Evolutionary conservation across 768 basidiomycete genomes (phyloP).

Genomic region (Rhizopogon roseolus): DNA sequence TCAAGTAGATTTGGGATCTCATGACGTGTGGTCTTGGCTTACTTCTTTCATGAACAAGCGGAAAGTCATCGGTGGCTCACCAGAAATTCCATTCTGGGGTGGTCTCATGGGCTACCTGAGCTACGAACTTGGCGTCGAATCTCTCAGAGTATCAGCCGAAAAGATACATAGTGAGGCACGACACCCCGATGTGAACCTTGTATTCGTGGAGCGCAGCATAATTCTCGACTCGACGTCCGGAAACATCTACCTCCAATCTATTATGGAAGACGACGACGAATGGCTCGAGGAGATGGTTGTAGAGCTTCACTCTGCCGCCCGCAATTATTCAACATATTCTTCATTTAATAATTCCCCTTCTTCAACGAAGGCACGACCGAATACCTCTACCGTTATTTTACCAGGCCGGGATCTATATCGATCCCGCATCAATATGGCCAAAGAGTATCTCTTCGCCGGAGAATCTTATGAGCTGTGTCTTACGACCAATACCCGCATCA

Average conservation of each 20-base stretch:
- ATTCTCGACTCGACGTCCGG: conserved; percentile 55
- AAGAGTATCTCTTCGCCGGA: conserved; percentile 73
- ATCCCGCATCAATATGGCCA: conserved; percentile 60
- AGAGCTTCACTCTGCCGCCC: conserved; percentile 11
- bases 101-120: conserved; percentile 75
- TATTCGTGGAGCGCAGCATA: conserved; percentile 77
- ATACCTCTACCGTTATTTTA: conserved; percentile 34
- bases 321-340: conserved; percentile 9
- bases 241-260: conserved; percentile 58
- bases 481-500: conserved; percentile 66
- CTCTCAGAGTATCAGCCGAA: conserved; percentile 42
- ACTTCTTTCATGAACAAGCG: conserved; percentile 58
- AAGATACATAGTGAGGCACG: conserved; percentile 20
- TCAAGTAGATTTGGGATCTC: conserved; percentile 40
- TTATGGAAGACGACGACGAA: conserved; percentile 48
- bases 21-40: conserved; percentile 73
- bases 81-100: conserved; percentile 76
- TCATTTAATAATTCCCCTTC: conserved; percentile 14
- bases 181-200: conserved; percentile 70
- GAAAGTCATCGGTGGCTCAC: conserved; percentile 41
- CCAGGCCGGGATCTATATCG: conserved; percentile 63
- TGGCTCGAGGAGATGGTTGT: conserved; percentile 51
- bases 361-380: conserved; percentile 19
- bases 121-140: conserved; percentile 71
- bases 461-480: conserved; percentile 94